Base-by-base conservation (phyloP, 1,284 basidiomycete species). In the Lignosus rhinocerotis region DNA sequence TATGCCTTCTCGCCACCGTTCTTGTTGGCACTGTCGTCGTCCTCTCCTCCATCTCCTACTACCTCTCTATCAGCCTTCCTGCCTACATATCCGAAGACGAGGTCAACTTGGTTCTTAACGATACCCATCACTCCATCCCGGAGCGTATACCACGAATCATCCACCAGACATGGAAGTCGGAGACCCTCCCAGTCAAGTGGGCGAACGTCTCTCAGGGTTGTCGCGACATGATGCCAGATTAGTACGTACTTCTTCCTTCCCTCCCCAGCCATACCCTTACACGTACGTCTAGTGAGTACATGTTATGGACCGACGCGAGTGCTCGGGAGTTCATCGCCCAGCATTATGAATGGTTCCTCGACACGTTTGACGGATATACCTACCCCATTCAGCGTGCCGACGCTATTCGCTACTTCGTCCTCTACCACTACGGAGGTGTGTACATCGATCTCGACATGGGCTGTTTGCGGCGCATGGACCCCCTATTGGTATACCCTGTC, bases 371-470 rank as follows among this genome's bases (percentile, higher is more conserved):
- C 76, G 82, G 83, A 64, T 99, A 99, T 80, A 82, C 85, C 49
- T 99, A 97, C 75, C 81, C 87, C 45, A 99, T 99, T 69, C 96
- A 98, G 73, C 91, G 97, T 38, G 97, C 97, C 32, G 97, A 99
- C 74, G 92, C 86, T 38, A 98, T 99, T 69, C 94, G 97, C 46
- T 99, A 99, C 79, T 98, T 99, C 75, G 87, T 99, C 56, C 87
- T 99, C 44, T 87, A 99, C 75, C 86, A 96, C 71, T 96, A 92
- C 71, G 97, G 96, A 44, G 97, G 97, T 45, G 78, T 99, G 61
- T 99, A 99, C 77, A 83, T 99, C 73, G 97, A 99, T 77, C 84
- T 99, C 62, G 96, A 99, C 75, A 92, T 99, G 65, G 97, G 97
- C 33, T 99, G 97, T 72, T 75, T 88, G 42, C 87, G 93, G n/a